A percentile compares a stretch with the other conserved stretches of the same genome.
Conservation (phyloP, 176 grass and related monocot genomes). For the Avena insularis region DNA sequence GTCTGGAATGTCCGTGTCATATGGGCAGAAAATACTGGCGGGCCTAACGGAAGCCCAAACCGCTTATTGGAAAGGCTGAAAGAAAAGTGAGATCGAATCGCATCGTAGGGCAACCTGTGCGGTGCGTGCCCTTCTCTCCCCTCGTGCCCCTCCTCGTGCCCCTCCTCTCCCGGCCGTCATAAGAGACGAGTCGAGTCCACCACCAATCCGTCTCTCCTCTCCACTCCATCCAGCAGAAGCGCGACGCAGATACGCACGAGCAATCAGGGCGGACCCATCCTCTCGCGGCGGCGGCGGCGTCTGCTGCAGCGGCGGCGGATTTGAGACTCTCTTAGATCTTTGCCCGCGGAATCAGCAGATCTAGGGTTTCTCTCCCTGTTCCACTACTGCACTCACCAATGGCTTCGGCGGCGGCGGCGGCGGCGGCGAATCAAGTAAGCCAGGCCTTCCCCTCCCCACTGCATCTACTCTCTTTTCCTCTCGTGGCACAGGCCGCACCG, state of each 20-base stretch:
- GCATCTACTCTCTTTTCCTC: not conserved
- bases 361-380: conserved; percentile 43
- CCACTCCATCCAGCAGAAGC: not conserved
- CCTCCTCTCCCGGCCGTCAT: not conserved
- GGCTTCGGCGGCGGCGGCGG: conserved; percentile 52
- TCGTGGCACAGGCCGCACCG: not conserved
- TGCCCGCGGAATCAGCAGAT: conserved; percentile 30
- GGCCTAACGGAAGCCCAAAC: not conserved
- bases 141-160: conserved; percentile 8
- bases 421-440: conserved; percentile 45
- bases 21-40: not conserved
- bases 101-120: conserved; percentile 3
- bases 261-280: conserved; percentile 25
- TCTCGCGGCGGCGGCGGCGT: not conserved
- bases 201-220: conserved; percentile 18
- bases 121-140: not conserved
- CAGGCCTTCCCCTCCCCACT: not conserved
- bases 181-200: conserved; percentile 29
- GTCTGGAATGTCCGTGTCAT: too few relatives aligned
- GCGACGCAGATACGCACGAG: not conserved
- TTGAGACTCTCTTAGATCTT: conserved; percentile 12
- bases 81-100: conserved; percentile 15
- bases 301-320: conserved; percentile 3
- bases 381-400: conserved; percentile 5
- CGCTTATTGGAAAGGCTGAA: not conserved